These are phyloP conservation scores for Dalbergia oliveri DNA, from an alignment of 306 rosid species.

Conservation along the genomic window DNA sequence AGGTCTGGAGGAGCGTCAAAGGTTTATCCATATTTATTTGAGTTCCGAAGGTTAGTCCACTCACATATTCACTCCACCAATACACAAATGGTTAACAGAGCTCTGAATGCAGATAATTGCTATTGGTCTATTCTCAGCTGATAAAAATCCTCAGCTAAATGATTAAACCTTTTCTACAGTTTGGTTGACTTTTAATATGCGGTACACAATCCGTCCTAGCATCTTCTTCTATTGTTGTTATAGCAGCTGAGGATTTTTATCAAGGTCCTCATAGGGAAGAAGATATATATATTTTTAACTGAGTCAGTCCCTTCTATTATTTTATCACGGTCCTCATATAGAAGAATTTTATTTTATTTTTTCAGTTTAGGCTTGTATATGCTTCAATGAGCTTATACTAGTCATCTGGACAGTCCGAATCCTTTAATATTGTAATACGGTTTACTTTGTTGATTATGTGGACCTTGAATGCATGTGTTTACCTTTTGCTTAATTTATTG, in stretches of 20 bases:
- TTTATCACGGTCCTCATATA: too few relatives aligned
- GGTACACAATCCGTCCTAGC: not conserved
- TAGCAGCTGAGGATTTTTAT: too few relatives aligned
- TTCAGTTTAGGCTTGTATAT: not conserved
- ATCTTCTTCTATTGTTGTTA: not conserved
- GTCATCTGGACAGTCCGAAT: not conserved
- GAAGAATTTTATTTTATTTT: too few relatives aligned
- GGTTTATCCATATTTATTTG: constrained; percentile 67
- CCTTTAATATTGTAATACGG: not conserved
- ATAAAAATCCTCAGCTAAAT: constrained; percentile 7
- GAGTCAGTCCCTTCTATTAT: too few relatives aligned
- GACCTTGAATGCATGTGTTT: constrained; percentile 14
- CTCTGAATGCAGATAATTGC: constrained; percentile 18
- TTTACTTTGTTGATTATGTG: constrained; percentile 17
- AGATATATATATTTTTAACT: not conserved
- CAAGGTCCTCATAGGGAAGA: not conserved
- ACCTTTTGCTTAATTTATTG: constrained; percentile 17
- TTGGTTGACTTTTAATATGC: not conserved
- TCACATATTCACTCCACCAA: constrained; percentile 26
- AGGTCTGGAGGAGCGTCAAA: constrained; percentile 79
- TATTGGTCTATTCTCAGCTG: constrained; percentile 24
- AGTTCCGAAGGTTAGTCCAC: constrained; percentile 65
- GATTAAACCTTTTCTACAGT: constrained; percentile 7
- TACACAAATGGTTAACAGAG: constrained; percentile 5
- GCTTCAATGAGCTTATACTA: not conserved